Conservation (phyloP, 2,329 filamentous ascomycete genomes). For the Trichoderma aggressivum region DNA sequence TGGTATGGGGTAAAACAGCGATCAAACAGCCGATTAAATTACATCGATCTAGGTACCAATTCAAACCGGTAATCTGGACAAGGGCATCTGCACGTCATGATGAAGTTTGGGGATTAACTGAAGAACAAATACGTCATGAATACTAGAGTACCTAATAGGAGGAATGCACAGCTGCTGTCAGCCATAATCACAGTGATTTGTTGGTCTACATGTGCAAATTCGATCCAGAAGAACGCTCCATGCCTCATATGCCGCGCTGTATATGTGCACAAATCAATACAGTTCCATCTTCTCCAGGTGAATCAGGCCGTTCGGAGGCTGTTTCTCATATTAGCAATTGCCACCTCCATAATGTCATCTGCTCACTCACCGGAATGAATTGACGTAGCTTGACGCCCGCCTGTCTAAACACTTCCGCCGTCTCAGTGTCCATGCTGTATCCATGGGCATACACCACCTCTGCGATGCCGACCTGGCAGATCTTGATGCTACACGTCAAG, state of each 20-base stretch:
- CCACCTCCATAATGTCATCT: neutral
- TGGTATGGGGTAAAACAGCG: neutral
- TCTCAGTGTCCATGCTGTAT: constrained; percentile 90
- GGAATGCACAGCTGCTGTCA: neutral
- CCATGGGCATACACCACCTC: constrained; percentile 94
- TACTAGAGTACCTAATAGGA: neutral
- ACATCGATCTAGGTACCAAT: neutral
- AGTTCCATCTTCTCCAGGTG: constrained; percentile 55
- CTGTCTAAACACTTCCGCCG: constrained; percentile 75
- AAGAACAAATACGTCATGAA: neutral
- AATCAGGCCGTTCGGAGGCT: constrained; percentile 64
- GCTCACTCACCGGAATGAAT: constrained; percentile 70
- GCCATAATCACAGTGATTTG: neutral
- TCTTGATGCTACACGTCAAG: constrained; percentile 97
- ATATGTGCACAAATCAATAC: constrained; percentile 25
- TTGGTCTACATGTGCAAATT: neutral
- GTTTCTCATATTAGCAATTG: constrained; percentile 23
- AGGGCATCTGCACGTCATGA: neutral
- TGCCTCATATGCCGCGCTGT: neutral
- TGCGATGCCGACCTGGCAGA: constrained; percentile 89
- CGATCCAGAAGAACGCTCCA: neutral
- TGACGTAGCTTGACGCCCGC: constrained; percentile 83
- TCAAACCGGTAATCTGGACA: neutral
- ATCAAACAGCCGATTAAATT: neutral
- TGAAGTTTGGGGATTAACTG: neutral